These are phyloP conservation scores for Colletotrichum somersetense DNA, from an alignment of 2,329 filamentous ascomycete species.

Conservation along the genomic window DNA sequence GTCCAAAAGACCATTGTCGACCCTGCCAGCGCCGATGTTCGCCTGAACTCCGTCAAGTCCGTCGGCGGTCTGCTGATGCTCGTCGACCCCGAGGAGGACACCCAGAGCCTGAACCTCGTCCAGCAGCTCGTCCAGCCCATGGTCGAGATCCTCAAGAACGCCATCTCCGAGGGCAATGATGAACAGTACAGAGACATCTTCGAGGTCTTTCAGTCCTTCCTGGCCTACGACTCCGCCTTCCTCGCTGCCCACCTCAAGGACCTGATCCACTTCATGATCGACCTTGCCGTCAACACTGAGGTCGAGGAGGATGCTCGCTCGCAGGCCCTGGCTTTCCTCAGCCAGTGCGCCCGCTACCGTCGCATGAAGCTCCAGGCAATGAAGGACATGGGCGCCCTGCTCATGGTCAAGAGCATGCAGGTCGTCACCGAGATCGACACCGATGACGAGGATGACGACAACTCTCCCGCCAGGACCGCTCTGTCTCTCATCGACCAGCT, in stretches of 20 bases:
- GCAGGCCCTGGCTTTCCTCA: conserved; percentile 93
- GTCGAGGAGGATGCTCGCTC: conserved; percentile 87
- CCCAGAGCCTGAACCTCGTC: conserved; percentile 78
- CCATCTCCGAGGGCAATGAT: conserved; percentile 84
- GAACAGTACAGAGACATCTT: conserved; percentile 92
- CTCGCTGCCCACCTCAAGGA: conserved; percentile 89
- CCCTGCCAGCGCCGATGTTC: conserved; percentile 89
- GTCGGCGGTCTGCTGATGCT: conserved; percentile 90
- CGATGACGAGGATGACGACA: conserved; percentile 79
- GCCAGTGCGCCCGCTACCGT: conserved; percentile 90
- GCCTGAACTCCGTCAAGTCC: conserved; percentile 93
- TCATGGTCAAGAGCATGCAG: conserved; percentile 89
- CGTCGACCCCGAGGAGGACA: conserved; percentile 88
- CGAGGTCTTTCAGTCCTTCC: conserved; percentile 95
- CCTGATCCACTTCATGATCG: conserved; percentile 93
- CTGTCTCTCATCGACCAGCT: conserved; percentile 91
- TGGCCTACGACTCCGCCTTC: conserved; percentile 89
- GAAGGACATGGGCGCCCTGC: conserved; percentile 83
- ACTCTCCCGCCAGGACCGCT: conserved; percentile 86
- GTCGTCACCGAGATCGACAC: conserved; percentile 91
- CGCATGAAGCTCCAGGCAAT: conserved; percentile 96
- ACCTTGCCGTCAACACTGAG: conserved; percentile 81
- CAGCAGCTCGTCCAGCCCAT: conserved; percentile 86
- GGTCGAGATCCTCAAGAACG: conserved; percentile 89
- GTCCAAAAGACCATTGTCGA: conserved; percentile 92